Percentiles rank a stretch among this genome's conserved stretches.
phyloP scores from a whole-genome alignment of 208 protist species.

The Acanthamoeba culbertsoni region DNA sequence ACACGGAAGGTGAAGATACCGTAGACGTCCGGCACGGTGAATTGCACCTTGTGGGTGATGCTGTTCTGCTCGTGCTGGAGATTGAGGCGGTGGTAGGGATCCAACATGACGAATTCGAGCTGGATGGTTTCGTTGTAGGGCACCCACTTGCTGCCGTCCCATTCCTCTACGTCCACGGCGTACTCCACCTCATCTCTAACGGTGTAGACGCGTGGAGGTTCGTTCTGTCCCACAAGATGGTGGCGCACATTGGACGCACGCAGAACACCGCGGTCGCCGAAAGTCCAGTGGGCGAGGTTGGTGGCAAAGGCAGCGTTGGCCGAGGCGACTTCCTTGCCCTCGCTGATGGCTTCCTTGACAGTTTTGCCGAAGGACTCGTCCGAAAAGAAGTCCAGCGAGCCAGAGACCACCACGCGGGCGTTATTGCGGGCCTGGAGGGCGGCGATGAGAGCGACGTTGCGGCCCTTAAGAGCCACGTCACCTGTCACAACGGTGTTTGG shows the following conservation, averaged over 20 bases:
- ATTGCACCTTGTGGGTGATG: constrained; percentile 14
- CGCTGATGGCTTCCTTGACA: not conserved
- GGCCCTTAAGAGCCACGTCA: constrained; percentile 30
- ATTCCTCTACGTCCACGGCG: constrained; percentile 77
- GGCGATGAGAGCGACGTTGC: constrained; percentile 65
- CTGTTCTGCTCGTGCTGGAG: constrained; percentile 64
- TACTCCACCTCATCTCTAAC: constrained; percentile 76
- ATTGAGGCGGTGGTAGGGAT: constrained; percentile 81
- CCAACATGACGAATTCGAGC: constrained; percentile 83
- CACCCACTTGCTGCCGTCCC: constrained; percentile 73
- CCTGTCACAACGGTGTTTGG: not conserved
- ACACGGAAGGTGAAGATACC: constrained; percentile 86
- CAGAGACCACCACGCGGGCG: constrained; percentile 75
- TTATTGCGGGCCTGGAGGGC: constrained; percentile 84
- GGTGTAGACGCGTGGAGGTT: constrained; percentile 57
- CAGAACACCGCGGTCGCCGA: constrained; percentile 76
- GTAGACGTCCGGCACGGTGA: constrained; percentile 86
- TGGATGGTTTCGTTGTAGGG: constrained; percentile 82
- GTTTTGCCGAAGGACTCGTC: constrained; percentile 64
- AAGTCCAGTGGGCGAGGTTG: constrained; percentile 70
- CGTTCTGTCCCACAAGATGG: constrained; percentile 34
- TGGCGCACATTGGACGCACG: constrained; percentile 57
- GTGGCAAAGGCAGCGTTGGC: constrained; percentile 69
- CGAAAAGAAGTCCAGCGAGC: constrained; percentile 79
- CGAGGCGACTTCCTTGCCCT: not conserved